phyloP scores from a whole-genome alignment of 768 basidiomycete species.

The Cyathus striatus region DNA sequence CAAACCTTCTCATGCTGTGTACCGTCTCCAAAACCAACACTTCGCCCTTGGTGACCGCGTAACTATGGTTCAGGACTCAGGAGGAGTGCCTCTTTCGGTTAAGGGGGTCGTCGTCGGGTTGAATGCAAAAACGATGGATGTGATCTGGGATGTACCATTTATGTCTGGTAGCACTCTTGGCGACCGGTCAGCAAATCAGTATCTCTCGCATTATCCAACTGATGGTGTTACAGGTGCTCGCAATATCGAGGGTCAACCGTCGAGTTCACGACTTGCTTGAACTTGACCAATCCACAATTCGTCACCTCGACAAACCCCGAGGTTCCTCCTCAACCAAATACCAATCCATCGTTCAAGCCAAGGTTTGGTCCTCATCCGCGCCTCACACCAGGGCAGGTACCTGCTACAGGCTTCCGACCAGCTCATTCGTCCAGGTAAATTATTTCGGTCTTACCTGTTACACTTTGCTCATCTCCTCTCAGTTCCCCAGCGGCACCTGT shows the following conservation, averaged over 20 bases:
- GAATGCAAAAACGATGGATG: conserved; percentile 84
- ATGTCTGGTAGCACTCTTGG: conserved; percentile 87
- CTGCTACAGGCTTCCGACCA: conserved; percentile 64
- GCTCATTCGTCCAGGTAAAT: conserved; percentile 33
- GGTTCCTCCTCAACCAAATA: conserved; percentile 41
- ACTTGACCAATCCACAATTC: conserved; percentile 84
- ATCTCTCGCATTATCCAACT: conserved; percentile 1
- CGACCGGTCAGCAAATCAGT: conserved; percentile 52
- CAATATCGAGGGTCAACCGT: conserved; percentile 89
- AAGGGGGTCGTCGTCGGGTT: conserved; percentile 95
- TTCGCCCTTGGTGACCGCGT: conserved; percentile 92
- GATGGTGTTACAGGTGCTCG: conserved; percentile 60
- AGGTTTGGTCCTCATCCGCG: conserved; percentile 63
- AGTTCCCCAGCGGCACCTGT: conserved; percentile 38
- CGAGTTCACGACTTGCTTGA: conserved; percentile 83
- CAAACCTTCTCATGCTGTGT: conserved; percentile 87
- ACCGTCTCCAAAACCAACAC: conserved; percentile 83
- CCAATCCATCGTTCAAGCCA: conserved; percentile 56
- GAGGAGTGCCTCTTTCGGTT: conserved; percentile 82
- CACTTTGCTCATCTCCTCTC: conserved; percentile 5
- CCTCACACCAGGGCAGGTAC: conserved; percentile 45
- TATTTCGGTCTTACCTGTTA: conserved; percentile 4
- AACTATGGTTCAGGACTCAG: conserved; percentile 93
- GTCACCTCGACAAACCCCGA: conserved; percentile 68
- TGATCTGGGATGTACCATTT: conserved; percentile 94